Conservation (phyloP, 225 moss, liverwort and hornwort genomes). For the Pseudoscleropodium purum region DNA sequence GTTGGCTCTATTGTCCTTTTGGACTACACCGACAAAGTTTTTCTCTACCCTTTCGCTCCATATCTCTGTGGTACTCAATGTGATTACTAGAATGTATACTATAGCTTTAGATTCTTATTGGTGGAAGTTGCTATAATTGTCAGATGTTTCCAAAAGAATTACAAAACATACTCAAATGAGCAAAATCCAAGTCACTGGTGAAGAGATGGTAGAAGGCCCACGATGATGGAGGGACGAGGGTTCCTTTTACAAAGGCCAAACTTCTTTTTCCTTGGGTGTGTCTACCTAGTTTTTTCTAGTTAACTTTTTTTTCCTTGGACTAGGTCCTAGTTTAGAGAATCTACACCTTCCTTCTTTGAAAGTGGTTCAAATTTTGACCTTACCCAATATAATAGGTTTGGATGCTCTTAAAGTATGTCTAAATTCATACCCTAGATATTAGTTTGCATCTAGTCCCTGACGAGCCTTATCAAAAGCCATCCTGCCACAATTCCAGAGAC, state of each 20-base stretch:
- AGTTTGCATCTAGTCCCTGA: rapidly evolving
- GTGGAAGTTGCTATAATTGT: too few relatives aligned
- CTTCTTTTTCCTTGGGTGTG: rapidly evolving
- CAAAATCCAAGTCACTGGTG: rapidly evolving
- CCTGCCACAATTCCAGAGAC: rapidly evolving
- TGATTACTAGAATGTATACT: rapidly evolving
- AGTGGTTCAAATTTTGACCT: rapidly evolving
- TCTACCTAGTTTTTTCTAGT: too few relatives aligned
- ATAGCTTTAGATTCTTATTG: too few relatives aligned
- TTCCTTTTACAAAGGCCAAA: rapidly evolving
- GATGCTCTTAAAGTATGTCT: neutral
- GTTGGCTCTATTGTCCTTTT: rapidly evolving
- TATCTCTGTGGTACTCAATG: rapidly evolving
- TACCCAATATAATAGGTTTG: neutral
- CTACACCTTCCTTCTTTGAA: rapidly evolving
- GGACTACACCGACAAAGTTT: too few relatives aligned
- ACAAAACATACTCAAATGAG: too few relatives aligned
- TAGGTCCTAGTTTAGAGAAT: neutral
- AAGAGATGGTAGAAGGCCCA: too few relatives aligned
- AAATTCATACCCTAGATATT: neutral
- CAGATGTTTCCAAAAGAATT: too few relatives aligned
- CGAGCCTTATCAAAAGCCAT: rapidly evolving
- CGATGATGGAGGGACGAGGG: rapidly evolving
- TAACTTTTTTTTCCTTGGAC: too few relatives aligned
- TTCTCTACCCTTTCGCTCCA: rapidly evolving